Base-by-base conservation (phyloP, 176 grass and related monocot species). In the Rhynchospora tenuis region DNA sequence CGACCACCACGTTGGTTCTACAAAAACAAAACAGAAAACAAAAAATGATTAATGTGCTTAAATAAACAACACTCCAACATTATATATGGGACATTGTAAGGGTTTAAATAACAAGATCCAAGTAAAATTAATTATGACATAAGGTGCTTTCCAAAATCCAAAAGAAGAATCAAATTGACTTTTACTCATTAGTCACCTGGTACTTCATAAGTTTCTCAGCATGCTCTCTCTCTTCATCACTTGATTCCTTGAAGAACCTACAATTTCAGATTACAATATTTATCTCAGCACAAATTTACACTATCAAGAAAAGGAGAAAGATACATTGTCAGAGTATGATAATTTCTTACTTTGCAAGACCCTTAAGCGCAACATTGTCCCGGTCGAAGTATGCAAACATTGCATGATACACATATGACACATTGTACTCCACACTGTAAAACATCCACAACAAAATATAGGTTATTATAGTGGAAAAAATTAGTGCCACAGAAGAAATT, bases 341-440 rank as follows among this genome's bases (percentile, higher is more conserved):
- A 16, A 9, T 42, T 27, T 48, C 87, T 86, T 86, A 94, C 95
- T 95, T 95, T 69, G 95, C 91, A 28, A 98, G 80, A 7, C 95
- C 95, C 82, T 85, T 94, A 55, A 98, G 89, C 2, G 95, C 90
- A 3, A 98, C 92, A 73, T 98, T 91, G 73, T 98, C 95, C 0
- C 95, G 92, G 54, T 95, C 95, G 0, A 98, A 98, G 86, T 94
- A 98, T 33, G 92, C 92, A 66, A 95, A 98, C 50, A 98, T 86
- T 31, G 95, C 87, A 87, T 98, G 95, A 82, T 95, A 98, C 0
- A 90, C 95, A 68, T 98, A 98, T 0, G 95, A 98, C 4, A 89
- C 92, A 16, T 98, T 98, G 80, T 86, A 93, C 46, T 98, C 92
- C 73, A 98, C 92, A 87, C 95, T 98, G 90, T 51, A 86, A 89